Evolutionary conservation across 805 yeast species (phyloP).

Genomic region (Naumovozyma baii): DNA sequence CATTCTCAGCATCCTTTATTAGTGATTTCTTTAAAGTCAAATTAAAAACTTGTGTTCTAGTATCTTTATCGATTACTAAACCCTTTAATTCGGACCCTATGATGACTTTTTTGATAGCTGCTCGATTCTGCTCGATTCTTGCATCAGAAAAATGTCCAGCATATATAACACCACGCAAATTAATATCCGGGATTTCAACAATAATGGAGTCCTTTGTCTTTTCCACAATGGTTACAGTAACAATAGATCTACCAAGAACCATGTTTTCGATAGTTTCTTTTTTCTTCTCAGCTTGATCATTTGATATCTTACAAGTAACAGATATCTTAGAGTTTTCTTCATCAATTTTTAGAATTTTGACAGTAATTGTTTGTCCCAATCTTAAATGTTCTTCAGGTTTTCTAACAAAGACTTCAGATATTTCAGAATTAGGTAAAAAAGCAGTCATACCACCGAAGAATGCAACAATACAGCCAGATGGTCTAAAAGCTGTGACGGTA

Average conservation of each 20-base stretch:
- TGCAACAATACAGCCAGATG: constrained; percentile 72
- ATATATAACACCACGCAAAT: constrained; percentile 59
- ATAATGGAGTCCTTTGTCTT: constrained; percentile 65
- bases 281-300: constrained; percentile 36
- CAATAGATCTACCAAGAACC: constrained; percentile 52
- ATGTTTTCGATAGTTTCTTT: constrained; percentile 42
- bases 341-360: constrained; percentile 53
- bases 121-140: constrained; percentile 63
- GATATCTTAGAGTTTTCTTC: constrained; percentile 43
- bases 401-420: constrained; percentile 77
- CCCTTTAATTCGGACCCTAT: constrained; percentile 55
- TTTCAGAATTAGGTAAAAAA: constrained; percentile 77
- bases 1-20: constrained; percentile 49
- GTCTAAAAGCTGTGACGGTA: constrained; percentile 59
- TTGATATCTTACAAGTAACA: constrained; percentile 67
- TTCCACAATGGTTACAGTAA: constrained; percentile 54
- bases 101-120: constrained; percentile 47
- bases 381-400: constrained; percentile 70
- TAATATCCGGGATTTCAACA: constrained; percentile 45
- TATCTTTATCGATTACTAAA: constrained; percentile 58
- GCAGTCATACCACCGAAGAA: constrained; percentile 75
- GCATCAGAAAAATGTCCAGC: constrained; percentile 73
- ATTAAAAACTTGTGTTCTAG: constrained; percentile 48
- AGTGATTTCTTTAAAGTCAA: constrained; percentile 58
- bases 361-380: constrained; percentile 75